These are phyloP conservation scores for Ajuga chamaepitys DNA, from an alignment of 257 asterid genomes.

Conservation along the genomic window DNA sequence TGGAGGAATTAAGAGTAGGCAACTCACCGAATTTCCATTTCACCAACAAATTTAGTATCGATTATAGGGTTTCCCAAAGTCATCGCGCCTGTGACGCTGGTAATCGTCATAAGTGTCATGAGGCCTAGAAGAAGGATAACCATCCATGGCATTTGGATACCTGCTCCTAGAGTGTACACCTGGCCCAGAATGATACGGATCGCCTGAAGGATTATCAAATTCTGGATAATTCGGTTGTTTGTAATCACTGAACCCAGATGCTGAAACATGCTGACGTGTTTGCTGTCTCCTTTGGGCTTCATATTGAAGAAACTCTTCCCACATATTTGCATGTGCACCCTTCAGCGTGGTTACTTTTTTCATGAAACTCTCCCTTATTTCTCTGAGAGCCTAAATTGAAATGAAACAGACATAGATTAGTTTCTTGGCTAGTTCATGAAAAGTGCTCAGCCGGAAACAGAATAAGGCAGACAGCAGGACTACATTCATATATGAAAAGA, in stretches of 20 bases:
- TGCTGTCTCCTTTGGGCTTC: slow-evolving; percentile 66
- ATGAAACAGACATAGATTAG: slow-evolving; percentile 9
- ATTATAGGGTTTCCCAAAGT: slow-evolving; percentile 56
- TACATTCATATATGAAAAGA: neutral
- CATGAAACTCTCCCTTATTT: slow-evolving; percentile 60
- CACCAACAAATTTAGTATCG: slow-evolving; percentile 48
- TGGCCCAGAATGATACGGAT: slow-evolving; percentile 48
- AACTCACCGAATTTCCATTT: slow-evolving; percentile 59
- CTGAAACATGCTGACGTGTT: slow-evolving; percentile 36
- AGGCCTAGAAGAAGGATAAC: slow-evolving; percentile 66
- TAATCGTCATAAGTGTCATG: slow-evolving; percentile 48
- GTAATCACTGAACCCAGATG: slow-evolving; percentile 53
- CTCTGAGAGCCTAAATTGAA: slow-evolving; percentile 55
- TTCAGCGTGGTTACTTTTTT: slow-evolving; percentile 50
- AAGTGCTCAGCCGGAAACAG: neutral
- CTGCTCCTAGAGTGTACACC: slow-evolving; percentile 54
- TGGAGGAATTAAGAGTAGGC: slow-evolving; percentile 24
- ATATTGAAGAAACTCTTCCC: slow-evolving; percentile 78
- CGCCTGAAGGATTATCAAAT: slow-evolving; percentile 43
- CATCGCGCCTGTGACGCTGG: slow-evolving; percentile 71
- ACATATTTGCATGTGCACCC: slow-evolving; percentile 61
- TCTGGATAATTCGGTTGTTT: slow-evolving; percentile 44
- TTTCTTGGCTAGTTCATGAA: neutral
- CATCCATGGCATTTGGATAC: slow-evolving; percentile 51
- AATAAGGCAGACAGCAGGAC: neutral